Conservation (phyloP, 495 filamentous ascomycete species). For the Poronia punctata region DNA sequence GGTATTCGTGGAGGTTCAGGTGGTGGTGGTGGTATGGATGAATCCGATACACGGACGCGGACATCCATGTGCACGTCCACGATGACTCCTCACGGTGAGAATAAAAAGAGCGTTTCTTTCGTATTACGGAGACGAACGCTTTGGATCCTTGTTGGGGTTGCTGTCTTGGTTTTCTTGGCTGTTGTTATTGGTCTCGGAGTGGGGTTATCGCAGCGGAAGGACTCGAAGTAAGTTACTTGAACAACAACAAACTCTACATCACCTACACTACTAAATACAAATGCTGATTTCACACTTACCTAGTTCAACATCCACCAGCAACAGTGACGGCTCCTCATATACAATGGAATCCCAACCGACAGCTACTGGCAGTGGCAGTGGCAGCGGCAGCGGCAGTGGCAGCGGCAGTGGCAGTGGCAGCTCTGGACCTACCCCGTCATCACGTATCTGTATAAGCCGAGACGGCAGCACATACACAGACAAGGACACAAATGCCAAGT, state of each 20-base stretch:
- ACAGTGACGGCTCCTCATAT: too few species aligned
- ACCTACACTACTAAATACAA: too few species aligned
- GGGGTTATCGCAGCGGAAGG: constrained; percentile 12
- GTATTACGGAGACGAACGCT: not conserved
- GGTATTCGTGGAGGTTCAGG: not conserved
- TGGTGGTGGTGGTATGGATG: too few species aligned
- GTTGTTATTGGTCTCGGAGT: constrained; percentile 15
- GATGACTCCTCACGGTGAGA: too few species aligned
- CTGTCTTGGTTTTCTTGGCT: constrained; percentile 7
- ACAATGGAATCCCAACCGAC: too few species aligned
- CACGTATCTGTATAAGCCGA: constrained; percentile 7
- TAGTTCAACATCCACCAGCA: too few species aligned
- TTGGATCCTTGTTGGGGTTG: not conserved
- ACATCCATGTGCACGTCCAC: too few species aligned
- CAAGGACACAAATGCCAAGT: constrained; percentile 6
- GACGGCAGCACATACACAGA: constrained; percentile 21
- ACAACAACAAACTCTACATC: too few species aligned
- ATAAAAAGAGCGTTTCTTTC: too few species aligned
- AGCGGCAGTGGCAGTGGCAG: not conserved
- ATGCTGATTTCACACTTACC: too few species aligned
- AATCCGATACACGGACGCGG: too few species aligned
- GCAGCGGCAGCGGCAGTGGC: not conserved
- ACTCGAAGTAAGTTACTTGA: constrained; percentile 1
- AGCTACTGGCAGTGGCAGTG: not conserved
- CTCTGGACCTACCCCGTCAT: constrained; percentile 2